Percentiles rank a stretch among this genome's conserved stretches.
Evolutionary conservation across 768 basidiomycete species (phyloP).

Genomic region (Calocera viscosa): DNA sequence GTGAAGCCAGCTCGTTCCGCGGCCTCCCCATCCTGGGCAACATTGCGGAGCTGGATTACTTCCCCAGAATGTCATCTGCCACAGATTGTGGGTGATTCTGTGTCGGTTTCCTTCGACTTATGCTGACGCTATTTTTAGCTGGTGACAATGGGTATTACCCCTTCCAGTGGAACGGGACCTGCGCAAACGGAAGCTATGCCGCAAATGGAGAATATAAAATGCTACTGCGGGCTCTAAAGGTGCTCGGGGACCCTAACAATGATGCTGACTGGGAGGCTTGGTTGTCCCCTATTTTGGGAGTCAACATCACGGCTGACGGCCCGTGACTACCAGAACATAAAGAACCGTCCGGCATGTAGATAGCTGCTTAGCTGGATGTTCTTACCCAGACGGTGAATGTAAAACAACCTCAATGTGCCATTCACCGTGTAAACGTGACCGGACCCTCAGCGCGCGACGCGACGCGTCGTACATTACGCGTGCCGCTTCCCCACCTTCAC

Average conservation of each 20-base stretch:
- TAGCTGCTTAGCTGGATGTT: too few species aligned
- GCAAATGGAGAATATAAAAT: constrained; percentile 35
- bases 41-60: constrained; percentile 36
- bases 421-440: too few species aligned
- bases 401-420: too few species aligned
- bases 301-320: neutral
- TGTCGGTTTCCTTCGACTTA: neutral
- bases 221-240: constrained; percentile 34
- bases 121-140: constrained; percentile 6
- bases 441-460: neutral
- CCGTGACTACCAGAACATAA: neutral
- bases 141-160: constrained; percentile 26
- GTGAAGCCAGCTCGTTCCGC: constrained; percentile 24
- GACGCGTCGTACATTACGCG: constrained; percentile 5
- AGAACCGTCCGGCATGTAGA: too few species aligned
- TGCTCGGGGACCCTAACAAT: constrained; percentile 33
- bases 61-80: constrained; percentile 34
- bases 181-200: constrained; percentile 33
- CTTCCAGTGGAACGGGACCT: constrained; percentile 22
- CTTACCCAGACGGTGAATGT: too few species aligned
- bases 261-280: constrained; percentile 37
- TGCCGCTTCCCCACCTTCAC: neutral
- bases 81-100: constrained; percentile 20
- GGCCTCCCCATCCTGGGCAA: constrained; percentile 39
- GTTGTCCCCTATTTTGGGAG: constrained; percentile 27